Evolutionary conservation across 495 filamentous ascomycete genomes (phyloP).

Genomic region (Wilcoxina mikolae): DNA sequence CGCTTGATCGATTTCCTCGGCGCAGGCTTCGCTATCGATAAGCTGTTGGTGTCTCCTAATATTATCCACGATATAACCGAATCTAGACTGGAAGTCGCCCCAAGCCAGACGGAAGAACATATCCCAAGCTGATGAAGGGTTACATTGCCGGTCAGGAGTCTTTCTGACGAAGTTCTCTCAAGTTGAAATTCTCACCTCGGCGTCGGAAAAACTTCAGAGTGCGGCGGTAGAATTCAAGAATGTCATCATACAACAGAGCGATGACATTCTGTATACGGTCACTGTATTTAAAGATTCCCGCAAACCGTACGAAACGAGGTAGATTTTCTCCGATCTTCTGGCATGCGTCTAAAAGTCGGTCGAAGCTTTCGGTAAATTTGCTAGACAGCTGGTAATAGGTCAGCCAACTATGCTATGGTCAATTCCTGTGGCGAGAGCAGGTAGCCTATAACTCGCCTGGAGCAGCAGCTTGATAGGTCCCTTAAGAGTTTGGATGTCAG

Average conservation of each 20-base stretch:
- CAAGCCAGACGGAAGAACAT: neutral
- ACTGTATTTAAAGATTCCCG: conserved; percentile 10
- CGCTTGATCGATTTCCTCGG: conserved; percentile 14
- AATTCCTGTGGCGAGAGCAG: neutral
- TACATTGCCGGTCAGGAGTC: neutral
- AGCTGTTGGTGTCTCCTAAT: conserved; percentile 19
- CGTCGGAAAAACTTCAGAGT: conserved; percentile 24
- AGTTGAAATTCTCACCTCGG: conserved; percentile 7
- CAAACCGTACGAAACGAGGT: conserved; percentile 17
- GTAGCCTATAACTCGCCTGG: too few relatives aligned
- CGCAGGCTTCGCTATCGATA: conserved; percentile 15
- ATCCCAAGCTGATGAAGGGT: neutral
- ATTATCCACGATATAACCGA: conserved; percentile 14
- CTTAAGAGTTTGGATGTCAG: neutral
- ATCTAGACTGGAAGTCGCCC: neutral
- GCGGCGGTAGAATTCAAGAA: conserved; percentile 27
- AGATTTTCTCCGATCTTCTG: conserved; percentile 25
- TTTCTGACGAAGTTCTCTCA: neutral
- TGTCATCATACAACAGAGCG: conserved; percentile 24
- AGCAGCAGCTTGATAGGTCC: neutral
- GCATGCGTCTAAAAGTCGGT: conserved; percentile 28
- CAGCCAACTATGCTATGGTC: neutral
- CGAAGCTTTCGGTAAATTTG: conserved; percentile 17
- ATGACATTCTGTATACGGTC: conserved; percentile 20
- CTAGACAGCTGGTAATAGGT: neutral